These are phyloP conservation scores for Phascolomyces articulosus DNA, from an alignment of 371 early-diverging fungal species.

Conservation along the genomic window DNA sequence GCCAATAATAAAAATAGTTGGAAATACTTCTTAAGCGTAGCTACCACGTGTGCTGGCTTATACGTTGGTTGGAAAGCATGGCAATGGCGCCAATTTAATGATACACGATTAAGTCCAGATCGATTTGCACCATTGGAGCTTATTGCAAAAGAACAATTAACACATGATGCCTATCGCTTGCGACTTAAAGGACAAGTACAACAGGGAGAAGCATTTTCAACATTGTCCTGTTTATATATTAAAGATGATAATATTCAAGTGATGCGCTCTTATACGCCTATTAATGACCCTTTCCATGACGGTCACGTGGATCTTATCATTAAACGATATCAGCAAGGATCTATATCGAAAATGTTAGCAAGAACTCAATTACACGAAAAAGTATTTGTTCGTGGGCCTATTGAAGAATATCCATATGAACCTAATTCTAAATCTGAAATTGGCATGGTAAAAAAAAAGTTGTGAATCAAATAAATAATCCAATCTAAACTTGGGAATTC, in stretches of 20 bases:
- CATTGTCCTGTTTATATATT: constrained; percentile 59
- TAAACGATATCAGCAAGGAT: constrained; percentile 62
- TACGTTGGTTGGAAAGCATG: constrained; percentile 7
- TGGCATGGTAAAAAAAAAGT: constrained; percentile 61
- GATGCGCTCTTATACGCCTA: constrained; percentile 69
- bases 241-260: constrained; percentile 73
- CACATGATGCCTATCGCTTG: constrained; percentile 36
- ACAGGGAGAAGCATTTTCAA: constrained; percentile 26
- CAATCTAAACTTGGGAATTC: background rate
- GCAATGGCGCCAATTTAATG: constrained; percentile 10
- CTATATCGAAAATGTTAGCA: constrained; percentile 53
- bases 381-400: constrained; percentile 64
- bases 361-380: constrained; percentile 40
- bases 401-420: constrained; percentile 51
- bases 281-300: constrained; percentile 49
- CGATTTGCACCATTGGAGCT: constrained; percentile 32
- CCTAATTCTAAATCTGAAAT: constrained; percentile 46
- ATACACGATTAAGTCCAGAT: constrained; percentile 25
- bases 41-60: background rate
- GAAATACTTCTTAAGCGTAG: background rate
- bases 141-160: constrained; percentile 27
- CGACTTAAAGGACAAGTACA: constrained; percentile 28
- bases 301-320: constrained; percentile 64
- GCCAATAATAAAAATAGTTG: background rate
- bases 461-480: constrained; percentile 16